Conservation (phyloP, 768 basidiomycete species). For the Pleurotus djamor region DNA sequence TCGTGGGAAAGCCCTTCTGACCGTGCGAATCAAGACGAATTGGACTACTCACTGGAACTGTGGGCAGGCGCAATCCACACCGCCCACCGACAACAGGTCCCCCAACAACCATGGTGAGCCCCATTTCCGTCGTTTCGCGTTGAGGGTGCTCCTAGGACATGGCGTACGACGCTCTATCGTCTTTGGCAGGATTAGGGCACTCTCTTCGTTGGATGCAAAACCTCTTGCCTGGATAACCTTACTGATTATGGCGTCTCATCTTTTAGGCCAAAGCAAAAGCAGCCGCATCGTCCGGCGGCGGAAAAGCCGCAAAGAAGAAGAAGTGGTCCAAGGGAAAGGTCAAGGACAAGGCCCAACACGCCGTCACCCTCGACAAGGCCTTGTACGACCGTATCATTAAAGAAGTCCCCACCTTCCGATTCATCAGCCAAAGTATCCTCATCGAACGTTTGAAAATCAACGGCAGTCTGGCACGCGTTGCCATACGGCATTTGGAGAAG, state of each 20-base stretch:
- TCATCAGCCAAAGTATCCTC: conserved; percentile 97
- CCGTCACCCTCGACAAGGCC: conserved; percentile 91
- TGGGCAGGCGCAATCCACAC: not conserved
- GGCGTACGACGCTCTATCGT: not conserved
- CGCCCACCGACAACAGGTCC: conserved; percentile 5
- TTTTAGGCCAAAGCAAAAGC: conserved; percentile 75
- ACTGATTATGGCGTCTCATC: conserved; percentile 16
- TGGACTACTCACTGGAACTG: not conserved
- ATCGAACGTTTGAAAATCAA: conserved; percentile 98
- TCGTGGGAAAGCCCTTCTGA: not conserved
- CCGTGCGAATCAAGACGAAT: no score
- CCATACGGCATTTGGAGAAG: conserved; percentile 90
- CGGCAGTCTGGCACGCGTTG: conserved; percentile 88
- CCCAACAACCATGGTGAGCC: conserved; percentile 1
- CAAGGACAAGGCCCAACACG: conserved; percentile 99
- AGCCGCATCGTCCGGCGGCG: conserved; percentile 71
- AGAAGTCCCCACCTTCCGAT: conserved; percentile 98
- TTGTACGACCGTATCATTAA: conserved; percentile 94
- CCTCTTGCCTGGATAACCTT: conserved; percentile 11
- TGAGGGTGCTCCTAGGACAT: not conserved
- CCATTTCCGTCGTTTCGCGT: not conserved
- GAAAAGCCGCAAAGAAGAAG: conserved; percentile 98
- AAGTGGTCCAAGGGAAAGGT: conserved; percentile 99
- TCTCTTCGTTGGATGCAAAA: conserved; percentile 34
- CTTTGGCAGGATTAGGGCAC: not conserved